These are phyloP conservation scores for Passalora sequoiae DNA, from an alignment of 2,329 filamentous ascomycete species.

Conservation along the genomic window DNA sequence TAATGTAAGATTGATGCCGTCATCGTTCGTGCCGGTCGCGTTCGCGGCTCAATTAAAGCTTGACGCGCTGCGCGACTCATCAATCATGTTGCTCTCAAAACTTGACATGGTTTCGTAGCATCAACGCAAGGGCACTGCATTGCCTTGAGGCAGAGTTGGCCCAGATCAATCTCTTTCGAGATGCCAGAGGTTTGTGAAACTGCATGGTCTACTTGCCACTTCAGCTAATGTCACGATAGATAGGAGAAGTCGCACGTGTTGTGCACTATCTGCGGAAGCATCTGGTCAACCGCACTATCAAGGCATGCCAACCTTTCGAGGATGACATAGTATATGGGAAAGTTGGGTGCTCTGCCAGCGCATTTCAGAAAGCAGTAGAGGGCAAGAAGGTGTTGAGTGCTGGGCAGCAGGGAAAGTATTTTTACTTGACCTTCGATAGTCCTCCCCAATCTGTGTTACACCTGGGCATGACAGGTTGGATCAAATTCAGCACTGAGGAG, in stretches of 20 bases:
- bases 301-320: conserved; percentile 64
- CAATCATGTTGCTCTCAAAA: too few species aligned
- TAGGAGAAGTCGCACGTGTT: conserved; percentile 66
- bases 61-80: too few species aligned
- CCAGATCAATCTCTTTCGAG: too few species aligned
- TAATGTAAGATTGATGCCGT: too few species aligned
- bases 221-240: too few species aligned
- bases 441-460: conserved; percentile 70
- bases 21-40: too few species aligned
- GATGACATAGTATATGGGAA: conserved; percentile 83
- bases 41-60: too few species aligned
- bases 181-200: conserved; percentile 19
- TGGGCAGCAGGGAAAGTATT: conserved; percentile 92
- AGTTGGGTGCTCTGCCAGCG: conserved; percentile 69
- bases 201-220: neutral
- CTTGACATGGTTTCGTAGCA: too few species aligned
- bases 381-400: conserved; percentile 68
- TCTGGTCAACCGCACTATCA: conserved; percentile 77
- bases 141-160: too few species aligned
- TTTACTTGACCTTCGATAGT: conserved; percentile 76
- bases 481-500: conserved; percentile 75
- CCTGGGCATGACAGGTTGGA: conserved; percentile 63
- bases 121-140: too few species aligned
- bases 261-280: conserved; percentile 79
- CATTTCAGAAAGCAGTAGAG: conserved; percentile 66